Evolutionary conservation across 345 rosid genomes (phyloP), one percentile per base, ranked within the genome.

Genomic region (Theobroma cacao): DNA sequence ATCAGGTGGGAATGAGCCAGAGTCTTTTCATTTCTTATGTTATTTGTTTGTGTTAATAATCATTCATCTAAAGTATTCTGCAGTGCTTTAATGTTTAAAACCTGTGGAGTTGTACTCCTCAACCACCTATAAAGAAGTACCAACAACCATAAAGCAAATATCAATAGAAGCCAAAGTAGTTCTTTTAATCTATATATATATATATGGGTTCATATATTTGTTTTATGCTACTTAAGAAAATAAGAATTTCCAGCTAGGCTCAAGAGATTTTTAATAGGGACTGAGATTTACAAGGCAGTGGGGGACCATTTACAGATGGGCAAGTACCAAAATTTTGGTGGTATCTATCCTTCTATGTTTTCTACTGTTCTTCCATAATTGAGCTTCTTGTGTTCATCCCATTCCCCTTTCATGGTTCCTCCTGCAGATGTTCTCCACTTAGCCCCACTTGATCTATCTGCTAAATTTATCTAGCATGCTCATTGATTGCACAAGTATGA

Each of bases 261-360:
- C 50, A 28, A 79, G 74, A 76, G 74, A 80, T 83, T 78, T 83
- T 56, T 86, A 24, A 77, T 75, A 78, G 79, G 87, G 83, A 75
- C 78, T 83, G 43, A 60, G 80, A 74, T 63, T 77, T 59, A n/a
- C 58, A 84, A 66, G 78, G 70, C 55, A 33, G 43, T 12, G 61
- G 79, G 89, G 90, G 88, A 80, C 86, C 89, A 85, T 80, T 34
- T 76, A 75, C 83, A 84, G 84, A 79, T 78, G 80, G 80, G 82
- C 74, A 72, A 82, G 80, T 71, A 77, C 78, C 88, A 79, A 61
- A 80, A 18, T 41, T 43, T 79, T 79, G 78, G 85, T 79, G 71
- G 88, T 64, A 76, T 86, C 82, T 77, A 63, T 82, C 79, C 52
- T 40, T 79, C 60, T 77, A 56, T 79, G 80, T 45, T 79, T 78